Evolutionary conservation across 2,329 filamentous ascomycete genomes (phyloP).

Genomic region (Calonectria crousiana): DNA sequence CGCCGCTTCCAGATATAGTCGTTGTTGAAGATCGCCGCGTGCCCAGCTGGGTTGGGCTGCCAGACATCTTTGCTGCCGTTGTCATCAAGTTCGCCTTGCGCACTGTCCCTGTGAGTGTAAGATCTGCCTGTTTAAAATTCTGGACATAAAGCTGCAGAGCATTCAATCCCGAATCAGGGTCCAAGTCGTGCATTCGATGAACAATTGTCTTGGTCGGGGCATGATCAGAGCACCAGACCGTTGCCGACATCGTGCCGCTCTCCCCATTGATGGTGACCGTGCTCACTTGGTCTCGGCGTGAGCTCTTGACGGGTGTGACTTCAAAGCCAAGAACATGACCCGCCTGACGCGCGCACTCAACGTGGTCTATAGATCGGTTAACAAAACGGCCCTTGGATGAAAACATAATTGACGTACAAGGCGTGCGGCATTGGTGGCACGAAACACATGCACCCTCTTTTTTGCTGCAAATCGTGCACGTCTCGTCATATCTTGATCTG

Average conservation of each 20-base stretch:
- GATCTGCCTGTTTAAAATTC: constrained; percentile 94
- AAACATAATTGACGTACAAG: constrained; percentile 53
- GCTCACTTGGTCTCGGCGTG: constrained; percentile 82
- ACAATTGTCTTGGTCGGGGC: constrained; percentile 76
- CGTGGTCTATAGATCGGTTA: constrained; percentile 72
- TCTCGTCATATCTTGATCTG: constrained; percentile 77
- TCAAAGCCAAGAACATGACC: constrained; percentile 92
- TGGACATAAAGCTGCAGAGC: constrained; percentile 89
- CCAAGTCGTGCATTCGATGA: constrained; percentile 82
- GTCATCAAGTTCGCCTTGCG: constrained; percentile 88
- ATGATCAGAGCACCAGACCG: constrained; percentile 93
- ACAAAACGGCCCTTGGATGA: neutral
- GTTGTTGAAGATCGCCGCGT: constrained; percentile 70
- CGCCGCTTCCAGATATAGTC: constrained; percentile 46
- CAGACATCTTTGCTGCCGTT: constrained; percentile 68
- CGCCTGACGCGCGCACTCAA: constrained; percentile 88
- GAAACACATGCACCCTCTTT: constrained; percentile 82
- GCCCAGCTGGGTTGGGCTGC: constrained; percentile 47
- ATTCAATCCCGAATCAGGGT: constrained; percentile 78
- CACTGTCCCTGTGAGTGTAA: constrained; percentile 89
- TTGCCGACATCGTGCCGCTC: constrained; percentile 84
- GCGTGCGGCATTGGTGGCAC: constrained; percentile 79
- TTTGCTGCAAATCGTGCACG: constrained; percentile 87
- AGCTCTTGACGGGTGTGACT: constrained; percentile 89
- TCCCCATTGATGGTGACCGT: constrained; percentile 86